A percentile compares a stretch with the other conserved stretches of the same genome.
These are phyloP conservation scores for Penicillium manginii DNA, from an alignment of 495 filamentous ascomycete species.

Conservation along the genomic window DNA sequence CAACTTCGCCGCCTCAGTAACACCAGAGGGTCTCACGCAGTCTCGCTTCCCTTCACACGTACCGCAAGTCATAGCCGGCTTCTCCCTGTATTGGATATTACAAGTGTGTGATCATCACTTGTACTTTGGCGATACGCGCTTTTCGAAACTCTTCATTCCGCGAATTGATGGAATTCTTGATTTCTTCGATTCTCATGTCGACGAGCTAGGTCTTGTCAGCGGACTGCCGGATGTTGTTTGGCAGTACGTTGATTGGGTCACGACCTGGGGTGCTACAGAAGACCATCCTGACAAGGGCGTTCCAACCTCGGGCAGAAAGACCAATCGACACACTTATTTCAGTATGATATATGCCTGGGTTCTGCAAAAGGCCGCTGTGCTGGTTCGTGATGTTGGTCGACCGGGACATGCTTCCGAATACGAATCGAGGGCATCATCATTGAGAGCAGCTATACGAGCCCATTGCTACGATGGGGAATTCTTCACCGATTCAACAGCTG, in stretches of 20 bases:
- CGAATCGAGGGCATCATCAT: slow-evolving; percentile 25
- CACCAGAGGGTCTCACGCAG: slow-evolving; percentile 36
- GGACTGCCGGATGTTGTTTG: slow-evolving; percentile 32
- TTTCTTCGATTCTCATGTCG: slow-evolving; percentile 37
- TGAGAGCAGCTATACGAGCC: slow-evolving; percentile 26
- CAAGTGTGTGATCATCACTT: slow-evolving; percentile 40
- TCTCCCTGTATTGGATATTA: slow-evolving; percentile 44
- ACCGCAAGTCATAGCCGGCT: slow-evolving; percentile 39
- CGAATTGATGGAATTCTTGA: slow-evolving; percentile 43
- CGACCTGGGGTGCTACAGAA: slow-evolving; percentile 39
- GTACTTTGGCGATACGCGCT: slow-evolving; percentile 37
- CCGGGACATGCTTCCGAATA: slow-evolving; percentile 39
- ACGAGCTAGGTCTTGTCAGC: slow-evolving; percentile 36
- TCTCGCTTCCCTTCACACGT: slow-evolving; percentile 41
- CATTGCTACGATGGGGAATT: slow-evolving; percentile 42
- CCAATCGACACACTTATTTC: slow-evolving; percentile 39
- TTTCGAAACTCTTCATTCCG: slow-evolving; percentile 32
- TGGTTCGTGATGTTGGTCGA: slow-evolving; percentile 33
- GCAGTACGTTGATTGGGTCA: slow-evolving; percentile 48
- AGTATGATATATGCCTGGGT: slow-evolving; percentile 44
- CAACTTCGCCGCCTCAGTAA: slow-evolving; percentile 38
- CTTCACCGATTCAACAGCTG: slow-evolving; percentile 36
- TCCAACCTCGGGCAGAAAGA: slow-evolving; percentile 31
- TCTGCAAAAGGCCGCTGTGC: slow-evolving; percentile 28
- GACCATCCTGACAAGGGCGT: slow-evolving; percentile 43